Percentiles rank a stretch among this genome's conserved stretches.
Conservation (phyloP, 2,329 filamentous ascomycete species). For the Hirsutella minnesotensis region DNA sequence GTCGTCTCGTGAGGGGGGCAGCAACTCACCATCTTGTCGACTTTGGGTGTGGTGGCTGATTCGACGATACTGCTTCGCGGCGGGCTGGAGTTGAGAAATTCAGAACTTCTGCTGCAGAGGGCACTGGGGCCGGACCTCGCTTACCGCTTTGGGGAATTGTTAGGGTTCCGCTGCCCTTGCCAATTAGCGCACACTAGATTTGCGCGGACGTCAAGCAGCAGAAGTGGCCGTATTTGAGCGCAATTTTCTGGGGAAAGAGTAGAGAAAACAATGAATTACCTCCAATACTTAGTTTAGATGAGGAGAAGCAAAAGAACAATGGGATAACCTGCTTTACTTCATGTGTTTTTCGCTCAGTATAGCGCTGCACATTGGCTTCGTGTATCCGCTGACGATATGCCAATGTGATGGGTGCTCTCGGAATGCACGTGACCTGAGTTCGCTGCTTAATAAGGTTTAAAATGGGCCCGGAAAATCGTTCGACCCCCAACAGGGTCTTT, state of each 20-base stretch:
- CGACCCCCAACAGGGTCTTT: slow-evolving; percentile 4
- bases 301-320: no score
- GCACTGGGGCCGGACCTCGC: slow-evolving; percentile 28
- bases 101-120: slow-evolving; percentile 32
- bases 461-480: slow-evolving; percentile 5
- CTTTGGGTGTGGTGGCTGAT: slow-evolving; percentile 38
- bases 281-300: no score
- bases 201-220: background rate
- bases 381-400: background rate
- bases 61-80: slow-evolving; percentile 38
- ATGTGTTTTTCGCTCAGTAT: no score
- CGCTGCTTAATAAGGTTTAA: background rate
- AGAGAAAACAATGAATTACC: background rate
- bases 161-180: slow-evolving; percentile 30
- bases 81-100: slow-evolving; percentile 34
- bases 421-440: background rate
- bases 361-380: background rate
- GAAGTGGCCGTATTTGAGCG: background rate
- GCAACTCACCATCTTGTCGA: slow-evolving; percentile 46
- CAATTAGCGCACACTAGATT: background rate
- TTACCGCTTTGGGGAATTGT: slow-evolving; percentile 27
- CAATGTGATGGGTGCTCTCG: background rate
- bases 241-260: background rate
- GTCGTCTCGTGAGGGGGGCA: slow-evolving; percentile 3
- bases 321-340: no score